Base-by-base conservation (phyloP, 805 yeast species). In the Brettanomyces sp. region DNA sequence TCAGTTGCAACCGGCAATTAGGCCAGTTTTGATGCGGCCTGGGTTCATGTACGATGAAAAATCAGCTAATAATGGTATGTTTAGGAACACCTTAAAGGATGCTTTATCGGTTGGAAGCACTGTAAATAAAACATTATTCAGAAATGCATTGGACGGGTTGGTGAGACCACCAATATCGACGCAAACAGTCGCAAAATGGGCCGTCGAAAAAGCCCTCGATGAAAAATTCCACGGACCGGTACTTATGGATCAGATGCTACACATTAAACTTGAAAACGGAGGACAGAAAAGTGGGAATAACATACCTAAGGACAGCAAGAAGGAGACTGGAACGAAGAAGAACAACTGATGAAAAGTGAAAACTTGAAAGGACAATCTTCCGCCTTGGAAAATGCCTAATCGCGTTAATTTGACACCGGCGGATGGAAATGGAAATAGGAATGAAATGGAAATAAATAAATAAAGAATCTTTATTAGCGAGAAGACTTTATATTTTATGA, bases 1-100 rank as follows among this genome's bases (percentile, higher is more conserved):
- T 28, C 56, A 58, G 43, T 44, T 61, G 46, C 59, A 69, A 25
- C 65, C 75, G 21, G 65, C 68, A n/a, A 58, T 85, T 23, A 72
- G 91, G 47, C 67, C 83, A 0, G 77, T 89, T 2, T 59, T 84
- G 13, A 50, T 85, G 63, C 72, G 96, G 49, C 96, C 96, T 0
- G 95, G 95, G 0, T 78, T 88, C 54, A 80, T 89, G 89, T 84
- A 67, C 56, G 95, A 86, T 57, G 52, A 47, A 13, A 54, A 57
- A 32, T 66, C 65, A 42, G 18, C 38, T 5, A 35, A 42, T 18
- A 33, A 41, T 13, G 44, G 36, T 14, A 14, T 36, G 12, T 54
- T 63, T 24, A 63, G 86, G 46, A 63, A 66, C 11, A 47, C 65
- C 1, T 49, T 82, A 40, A 74, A 71, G 46, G 50, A 56, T 22